A percentile compares a stretch with the other conserved stretches of the same genome.
These are phyloP conservation scores for Turritis glabra DNA, from an alignment of 345 rosid species.

Conservation along the genomic window DNA sequence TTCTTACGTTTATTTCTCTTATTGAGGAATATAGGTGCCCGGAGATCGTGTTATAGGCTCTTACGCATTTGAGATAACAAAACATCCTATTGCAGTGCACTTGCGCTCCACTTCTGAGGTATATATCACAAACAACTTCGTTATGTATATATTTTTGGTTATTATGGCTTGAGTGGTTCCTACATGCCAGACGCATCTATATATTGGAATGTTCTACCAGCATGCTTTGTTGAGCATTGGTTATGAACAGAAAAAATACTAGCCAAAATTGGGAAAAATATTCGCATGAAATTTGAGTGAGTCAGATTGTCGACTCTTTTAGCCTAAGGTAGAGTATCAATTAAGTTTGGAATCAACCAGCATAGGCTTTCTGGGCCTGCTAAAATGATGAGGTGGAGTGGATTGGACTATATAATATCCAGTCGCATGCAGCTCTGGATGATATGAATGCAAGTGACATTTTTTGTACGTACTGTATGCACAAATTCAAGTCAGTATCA, in stretches of 20 bases:
- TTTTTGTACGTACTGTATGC: neutral
- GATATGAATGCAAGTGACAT: neutral
- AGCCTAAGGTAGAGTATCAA: conserved; percentile 5
- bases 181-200: neutral
- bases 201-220: neutral
- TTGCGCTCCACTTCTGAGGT: conserved; percentile 82
- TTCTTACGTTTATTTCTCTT: conserved; percentile 18
- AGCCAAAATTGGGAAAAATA: no score
- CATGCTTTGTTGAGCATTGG: conserved; percentile 1
- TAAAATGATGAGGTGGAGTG: neutral
- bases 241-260: conserved; percentile 8
- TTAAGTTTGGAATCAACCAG: neutral
- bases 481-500: conserved; percentile 4
- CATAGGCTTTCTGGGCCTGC: conserved; percentile 11
- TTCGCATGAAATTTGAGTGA: neutral
- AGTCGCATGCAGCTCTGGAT: neutral
- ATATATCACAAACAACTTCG: conserved; percentile 11
- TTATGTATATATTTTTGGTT: conserved; percentile 14
- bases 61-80: conserved; percentile 76
- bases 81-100: conserved; percentile 58
- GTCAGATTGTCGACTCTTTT: neutral
- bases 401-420: neutral
- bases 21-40: conserved; percentile 59
- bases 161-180: conserved; percentile 4
- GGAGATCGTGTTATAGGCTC: conserved; percentile 85